Base-by-base conservation (phyloP, 768 basidiomycete species). In the Hericium erinaceus region DNA sequence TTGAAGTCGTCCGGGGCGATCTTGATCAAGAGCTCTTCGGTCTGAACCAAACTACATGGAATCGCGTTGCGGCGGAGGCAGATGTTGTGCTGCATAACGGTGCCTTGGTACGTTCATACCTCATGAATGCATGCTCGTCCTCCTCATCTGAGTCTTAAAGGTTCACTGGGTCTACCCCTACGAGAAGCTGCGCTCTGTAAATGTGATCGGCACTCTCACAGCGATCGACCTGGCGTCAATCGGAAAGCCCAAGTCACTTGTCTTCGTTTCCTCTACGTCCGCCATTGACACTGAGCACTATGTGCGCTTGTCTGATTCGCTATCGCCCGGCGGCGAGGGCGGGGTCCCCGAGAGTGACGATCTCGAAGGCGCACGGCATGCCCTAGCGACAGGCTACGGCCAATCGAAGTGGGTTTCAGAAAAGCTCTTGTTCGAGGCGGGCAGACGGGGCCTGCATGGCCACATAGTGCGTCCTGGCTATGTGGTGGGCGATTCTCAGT, bases 121-220 rank as follows among this genome's bases (percentile, higher is more conserved):
- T 39, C 18, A 7, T 12, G 2, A 33, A 33, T 8, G 8, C 33
- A 33, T 9, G 6, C 33, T 8, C 2, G 2, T 20, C 38, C 38
- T 16, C 7, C 10, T 18, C 38, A 24, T 33, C 54, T 6, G 16
- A 16, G 33, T 26, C 24, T 3, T 51, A 24, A 66, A 93, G 92
- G 92, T 98, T 13, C 97, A 99, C 67, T 99, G 97, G 97, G 92
- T 99, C 2, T 99, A 97, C 70, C 93, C 94, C 0, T 99, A 99
- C 72, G 87, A 95, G 68, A 92, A 85, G 68, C 78, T 99, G 11
- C 89, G 95, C 7, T 78, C 86, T 0, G 82, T 95, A 13, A 99
- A 99, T 70, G 97, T 98, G n/a, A 66, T 95, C 11, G 87, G 89
- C 0, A 99, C 97, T 6, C 67, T 99, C 57, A 87, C 89, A 2